Percentiles rank a stretch among this genome's conserved stretches.
Evolutionary conservation across 2,329 filamentous ascomycete genomes (phyloP).

Genomic region (Neonectria faginata): DNA sequence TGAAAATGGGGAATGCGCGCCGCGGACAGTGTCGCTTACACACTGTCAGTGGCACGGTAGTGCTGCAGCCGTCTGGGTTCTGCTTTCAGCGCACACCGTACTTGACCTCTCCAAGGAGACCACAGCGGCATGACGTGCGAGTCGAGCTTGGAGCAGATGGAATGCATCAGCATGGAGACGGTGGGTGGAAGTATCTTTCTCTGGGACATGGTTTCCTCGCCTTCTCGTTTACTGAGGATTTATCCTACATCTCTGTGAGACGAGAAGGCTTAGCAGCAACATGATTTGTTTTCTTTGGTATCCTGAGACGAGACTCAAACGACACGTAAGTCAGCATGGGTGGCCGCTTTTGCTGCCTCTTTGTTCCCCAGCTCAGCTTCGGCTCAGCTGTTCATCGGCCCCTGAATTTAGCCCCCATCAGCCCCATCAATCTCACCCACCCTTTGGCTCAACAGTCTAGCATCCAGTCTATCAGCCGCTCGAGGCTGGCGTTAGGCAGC

Average conservation of each 20-base stretch:
- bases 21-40: constrained; percentile 3
- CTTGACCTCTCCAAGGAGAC: not conserved
- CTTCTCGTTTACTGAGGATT: not conserved
- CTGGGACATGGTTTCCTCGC: not conserved
- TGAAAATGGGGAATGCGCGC: not conserved
- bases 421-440: too few relatives aligned
- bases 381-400: too few relatives aligned
- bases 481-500: too few relatives aligned
- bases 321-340: too few relatives aligned
- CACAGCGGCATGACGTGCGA: not conserved
- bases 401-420: too few relatives aligned
- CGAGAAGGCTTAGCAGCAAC: too few relatives aligned
- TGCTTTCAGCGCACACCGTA: not conserved
- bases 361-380: too few relatives aligned
- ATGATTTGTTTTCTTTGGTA: too few relatives aligned
- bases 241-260: not conserved
- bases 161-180: not conserved
- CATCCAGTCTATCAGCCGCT: too few relatives aligned
- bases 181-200: not conserved
- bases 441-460: too few relatives aligned
- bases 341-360: too few relatives aligned
- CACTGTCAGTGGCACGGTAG: not conserved
- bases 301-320: too few relatives aligned
- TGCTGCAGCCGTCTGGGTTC: not conserved
- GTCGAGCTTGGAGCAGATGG: not conserved